Evolutionary conservation across 768 basidiomycete species (phyloP).

Genomic region (Xanthoconium purpureum): DNA sequence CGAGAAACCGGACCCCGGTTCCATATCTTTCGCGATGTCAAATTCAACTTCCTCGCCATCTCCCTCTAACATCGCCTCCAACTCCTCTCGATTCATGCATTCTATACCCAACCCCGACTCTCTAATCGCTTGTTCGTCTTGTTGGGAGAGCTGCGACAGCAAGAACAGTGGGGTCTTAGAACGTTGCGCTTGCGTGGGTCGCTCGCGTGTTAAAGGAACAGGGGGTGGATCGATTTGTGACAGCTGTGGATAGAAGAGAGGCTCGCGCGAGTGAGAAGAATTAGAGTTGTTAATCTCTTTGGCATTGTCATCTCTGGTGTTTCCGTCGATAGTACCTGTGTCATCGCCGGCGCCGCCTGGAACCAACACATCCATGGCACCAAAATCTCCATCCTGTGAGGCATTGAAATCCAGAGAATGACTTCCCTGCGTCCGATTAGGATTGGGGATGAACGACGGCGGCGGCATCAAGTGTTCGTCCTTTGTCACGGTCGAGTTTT

Average conservation of each 20-base stretch:
- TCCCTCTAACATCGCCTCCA: conserved; percentile 43
- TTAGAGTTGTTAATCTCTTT: not conserved
- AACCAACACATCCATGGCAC: conserved; percentile 9
- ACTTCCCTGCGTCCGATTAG: conserved; percentile 11
- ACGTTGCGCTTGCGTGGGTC: conserved; percentile 6
- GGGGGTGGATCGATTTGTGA: conserved; percentile 19
- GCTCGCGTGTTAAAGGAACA: not conserved
- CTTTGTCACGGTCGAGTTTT: conserved; percentile 12
- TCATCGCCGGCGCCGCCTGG: not conserved
- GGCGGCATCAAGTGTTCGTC: conserved; percentile 41
- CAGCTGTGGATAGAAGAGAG: conserved; percentile 25
- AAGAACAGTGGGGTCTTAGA: conserved; percentile 36
- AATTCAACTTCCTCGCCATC: conserved; percentile 35
- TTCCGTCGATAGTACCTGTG: not conserved
- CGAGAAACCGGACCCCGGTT: not conserved
- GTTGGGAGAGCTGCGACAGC: conserved; percentile 62
- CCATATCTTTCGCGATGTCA: conserved; percentile 9
- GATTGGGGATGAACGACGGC: conserved; percentile 26
- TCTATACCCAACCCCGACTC: conserved; percentile 67
- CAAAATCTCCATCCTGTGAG: conserved; percentile 19
- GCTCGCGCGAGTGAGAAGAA: conserved; percentile 9
- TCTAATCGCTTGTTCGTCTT: conserved; percentile 50
- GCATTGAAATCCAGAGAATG: conserved; percentile 9
- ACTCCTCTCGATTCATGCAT: conserved; percentile 59
- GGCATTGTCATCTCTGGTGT: not conserved